phyloP scores from a whole-genome alignment of 1,284 basidiomycete species.

The Bondarzewia mesenterica region DNA sequence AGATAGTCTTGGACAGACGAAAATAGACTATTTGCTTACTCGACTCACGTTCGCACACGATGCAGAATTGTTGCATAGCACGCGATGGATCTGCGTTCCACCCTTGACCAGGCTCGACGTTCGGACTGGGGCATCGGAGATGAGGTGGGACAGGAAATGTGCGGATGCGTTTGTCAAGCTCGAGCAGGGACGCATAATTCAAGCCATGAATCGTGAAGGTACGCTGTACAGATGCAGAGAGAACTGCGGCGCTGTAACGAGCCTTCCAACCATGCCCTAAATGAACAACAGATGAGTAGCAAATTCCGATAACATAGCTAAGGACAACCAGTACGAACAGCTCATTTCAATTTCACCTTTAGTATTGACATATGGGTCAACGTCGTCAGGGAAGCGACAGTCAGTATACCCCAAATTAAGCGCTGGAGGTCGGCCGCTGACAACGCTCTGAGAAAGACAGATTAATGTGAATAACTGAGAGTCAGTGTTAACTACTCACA shows the following conservation, averaged over 20 bases:
- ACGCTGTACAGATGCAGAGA: constrained; percentile 34
- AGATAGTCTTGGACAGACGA: no score
- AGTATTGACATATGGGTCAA: constrained; percentile 21
- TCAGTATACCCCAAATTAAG: constrained; percentile 37
- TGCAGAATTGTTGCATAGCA: constrained; percentile 39
- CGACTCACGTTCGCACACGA: constrained; percentile 32
- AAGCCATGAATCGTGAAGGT: constrained; percentile 30
- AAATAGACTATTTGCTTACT: constrained; percentile 25
- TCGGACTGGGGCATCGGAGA: constrained; percentile 28
- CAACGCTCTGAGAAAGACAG: constrained; percentile 29
- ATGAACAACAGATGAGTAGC: not conserved
- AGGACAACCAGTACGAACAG: constrained; percentile 28
- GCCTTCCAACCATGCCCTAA: constrained; percentile 42
- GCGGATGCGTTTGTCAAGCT: constrained; percentile 38
- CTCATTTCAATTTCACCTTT: constrained; percentile 30
- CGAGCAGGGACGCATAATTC: constrained; percentile 32
- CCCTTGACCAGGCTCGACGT: constrained; percentile 20
- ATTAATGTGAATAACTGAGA: constrained; percentile 4
- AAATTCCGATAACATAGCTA: constrained; percentile 2
- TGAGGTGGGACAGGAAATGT: constrained; percentile 35
- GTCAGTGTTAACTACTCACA: constrained; percentile 24
- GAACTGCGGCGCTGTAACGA: constrained; percentile 35
- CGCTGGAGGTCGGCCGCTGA: constrained; percentile 39
- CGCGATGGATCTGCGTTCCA: constrained; percentile 32
- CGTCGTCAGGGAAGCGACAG: constrained; percentile 42